Conservation (phyloP, 306 rosid genomes). For the Abrus precatorius region DNA sequence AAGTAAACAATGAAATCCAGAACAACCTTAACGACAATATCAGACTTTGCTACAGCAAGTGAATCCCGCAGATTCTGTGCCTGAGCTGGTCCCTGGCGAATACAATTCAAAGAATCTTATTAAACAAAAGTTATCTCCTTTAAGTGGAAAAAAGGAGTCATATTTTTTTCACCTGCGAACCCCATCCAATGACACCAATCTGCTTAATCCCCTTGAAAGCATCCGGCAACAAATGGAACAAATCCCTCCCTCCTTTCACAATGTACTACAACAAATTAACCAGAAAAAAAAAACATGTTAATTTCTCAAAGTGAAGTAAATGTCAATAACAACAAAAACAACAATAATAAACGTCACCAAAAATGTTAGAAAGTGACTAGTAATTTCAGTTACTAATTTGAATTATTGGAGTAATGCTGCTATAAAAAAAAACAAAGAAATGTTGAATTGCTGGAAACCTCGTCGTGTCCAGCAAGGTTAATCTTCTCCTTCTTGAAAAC, state of each 20-base stretch:
- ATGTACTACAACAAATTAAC: slow-evolving; percentile 65
- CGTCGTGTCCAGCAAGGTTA: slow-evolving; percentile 90
- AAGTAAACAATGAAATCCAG: not conserved
- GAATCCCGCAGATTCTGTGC: slow-evolving; percentile 97
- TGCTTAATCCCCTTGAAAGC: slow-evolving; percentile 93
- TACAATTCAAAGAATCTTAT: slow-evolving; percentile 7
- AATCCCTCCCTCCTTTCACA: slow-evolving; percentile 92
- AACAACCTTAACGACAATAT: slow-evolving; percentile 92
- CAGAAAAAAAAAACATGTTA: not conserved
- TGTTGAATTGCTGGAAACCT: slow-evolving; percentile 56
- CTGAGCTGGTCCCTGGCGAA: slow-evolving; percentile 94
- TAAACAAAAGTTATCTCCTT: not conserved
- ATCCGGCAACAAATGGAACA: slow-evolving; percentile 86
- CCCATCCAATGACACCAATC: slow-evolving; percentile 99
- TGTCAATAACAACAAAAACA: not conserved
- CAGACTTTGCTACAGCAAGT: slow-evolving; percentile 83
- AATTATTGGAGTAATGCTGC: too few species aligned
- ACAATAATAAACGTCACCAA: too few species aligned
- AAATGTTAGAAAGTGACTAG: too few species aligned
- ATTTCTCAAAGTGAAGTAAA: slow-evolving; percentile 5
- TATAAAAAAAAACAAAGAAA: not conserved
- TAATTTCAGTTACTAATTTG: too few species aligned
- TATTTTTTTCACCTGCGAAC: slow-evolving; percentile 78
- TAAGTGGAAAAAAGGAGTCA: not conserved
- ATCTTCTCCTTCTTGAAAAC: slow-evolving; percentile 87